A percentile compares a stretch with the other conserved stretches of the same genome.
Conservation (phyloP, 129 eudicot species). For the Tanacetum coccineum region DNA sequence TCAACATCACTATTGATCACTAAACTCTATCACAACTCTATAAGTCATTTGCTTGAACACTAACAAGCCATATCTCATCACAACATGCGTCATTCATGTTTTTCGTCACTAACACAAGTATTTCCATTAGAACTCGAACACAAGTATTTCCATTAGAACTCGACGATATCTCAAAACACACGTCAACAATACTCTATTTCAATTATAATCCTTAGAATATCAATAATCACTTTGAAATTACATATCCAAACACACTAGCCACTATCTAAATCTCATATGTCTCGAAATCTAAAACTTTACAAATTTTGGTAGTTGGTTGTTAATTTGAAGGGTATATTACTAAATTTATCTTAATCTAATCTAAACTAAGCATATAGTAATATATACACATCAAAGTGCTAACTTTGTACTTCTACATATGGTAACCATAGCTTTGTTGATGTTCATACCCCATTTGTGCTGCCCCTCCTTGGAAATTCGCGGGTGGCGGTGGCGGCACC, state of each 20-base stretch:
- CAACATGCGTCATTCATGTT: background rate
- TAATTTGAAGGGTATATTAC: constrained; percentile 4
- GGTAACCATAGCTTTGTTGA: constrained; percentile 34
- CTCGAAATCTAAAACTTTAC: constrained; percentile 12
- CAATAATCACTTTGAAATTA: constrained; percentile 9
- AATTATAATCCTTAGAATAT: background rate
- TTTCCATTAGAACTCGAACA: background rate
- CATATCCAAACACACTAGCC: constrained; percentile 13
- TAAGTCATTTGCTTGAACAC: background rate
- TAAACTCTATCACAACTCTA: background rate
- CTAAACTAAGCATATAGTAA: constrained; percentile 9
- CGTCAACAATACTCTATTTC: background rate
- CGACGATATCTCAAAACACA: background rate
- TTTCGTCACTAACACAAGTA: no score
- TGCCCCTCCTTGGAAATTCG: constrained; percentile 31
- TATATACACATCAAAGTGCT: constrained; percentile 8
- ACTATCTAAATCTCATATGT: constrained; percentile 12
- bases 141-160: background rate
- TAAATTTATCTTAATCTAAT: constrained; percentile 2
- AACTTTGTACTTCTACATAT: constrained; percentile 28
- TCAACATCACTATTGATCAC: background rate
- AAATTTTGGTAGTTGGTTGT: constrained; percentile 22
- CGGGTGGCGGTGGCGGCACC: constrained; percentile 32
- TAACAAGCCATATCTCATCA: background rate
- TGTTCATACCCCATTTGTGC: constrained; percentile 34